Percentiles rank a stretch among this genome's conserved stretches.
phyloP scores from a whole-genome alignment of 2,329 filamentous ascomycete genomes.

The Coniochaeta pulveracea region DNA sequence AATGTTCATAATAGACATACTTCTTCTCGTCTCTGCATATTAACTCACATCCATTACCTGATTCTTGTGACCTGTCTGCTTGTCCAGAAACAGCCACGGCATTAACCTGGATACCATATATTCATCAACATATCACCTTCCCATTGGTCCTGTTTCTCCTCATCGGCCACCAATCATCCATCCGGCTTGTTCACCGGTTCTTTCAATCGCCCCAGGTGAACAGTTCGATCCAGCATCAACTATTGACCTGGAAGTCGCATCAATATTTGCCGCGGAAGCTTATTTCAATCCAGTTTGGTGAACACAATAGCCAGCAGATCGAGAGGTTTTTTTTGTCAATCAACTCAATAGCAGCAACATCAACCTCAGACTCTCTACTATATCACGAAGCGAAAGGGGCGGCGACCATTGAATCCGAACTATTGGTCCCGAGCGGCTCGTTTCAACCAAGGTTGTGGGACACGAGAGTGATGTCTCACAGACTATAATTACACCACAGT shows the following conservation, averaged over 20 bases:
- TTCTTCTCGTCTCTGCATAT: not conserved
- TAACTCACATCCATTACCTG: too few species aligned
- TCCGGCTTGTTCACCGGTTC: too few species aligned
- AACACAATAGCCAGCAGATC: too few species aligned
- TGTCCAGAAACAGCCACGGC: slow-evolving; percentile 9
- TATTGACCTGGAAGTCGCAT: too few species aligned
- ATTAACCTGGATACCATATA: slow-evolving; percentile 13
- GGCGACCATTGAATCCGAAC: not conserved
- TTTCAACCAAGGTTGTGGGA: slow-evolving; percentile 8
- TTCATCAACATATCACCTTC: slow-evolving; percentile 6
- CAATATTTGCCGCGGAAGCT: too few species aligned
- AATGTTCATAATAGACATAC: not conserved
- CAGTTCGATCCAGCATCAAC: too few species aligned
- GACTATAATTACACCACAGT: slow-evolving; percentile 10
- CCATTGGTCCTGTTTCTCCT: slow-evolving; percentile 13
- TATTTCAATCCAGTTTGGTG: too few species aligned
- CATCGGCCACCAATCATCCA: slow-evolving; percentile 15
- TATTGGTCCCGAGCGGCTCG: slow-evolving; percentile 11
- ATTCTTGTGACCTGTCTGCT: too few species aligned
- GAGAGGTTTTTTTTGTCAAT: too few species aligned
- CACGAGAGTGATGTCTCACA: slow-evolving; percentile 15
- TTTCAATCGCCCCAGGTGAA: too few species aligned
- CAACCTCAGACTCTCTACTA: too few species aligned
- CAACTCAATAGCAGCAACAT: too few species aligned
- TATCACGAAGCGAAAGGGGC: slow-evolving; percentile 1